Base-by-base conservation (phyloP, 2,329 filamentous ascomycete species). In the Tolypocladium tropicale region DNA sequence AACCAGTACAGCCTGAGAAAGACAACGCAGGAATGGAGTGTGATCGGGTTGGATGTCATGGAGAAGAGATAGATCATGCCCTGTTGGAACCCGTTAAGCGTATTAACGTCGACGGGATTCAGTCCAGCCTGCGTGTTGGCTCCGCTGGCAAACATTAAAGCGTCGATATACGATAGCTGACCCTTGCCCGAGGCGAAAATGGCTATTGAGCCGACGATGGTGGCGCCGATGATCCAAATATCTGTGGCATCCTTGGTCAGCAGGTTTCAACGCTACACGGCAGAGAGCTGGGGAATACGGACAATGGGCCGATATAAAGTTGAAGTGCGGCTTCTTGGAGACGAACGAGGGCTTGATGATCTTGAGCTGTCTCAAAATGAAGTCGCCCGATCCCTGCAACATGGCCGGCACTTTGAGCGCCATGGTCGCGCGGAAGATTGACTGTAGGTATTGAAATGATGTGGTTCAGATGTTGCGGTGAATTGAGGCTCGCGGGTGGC, bases 1-100 rank as follows among this genome's bases (percentile, higher is more conserved):
- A 99, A 99, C 93, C 93, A 99, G 72, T 96, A 96, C 2, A 99
- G 77, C 30, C 94, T 88, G 16, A 97, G 79, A 63, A 96, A 93
- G 9, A 99, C 94, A 49, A 99, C 90, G 49, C 83, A 88, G 2
- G 88, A 83, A 66, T 95, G 85, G 64, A 96, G 86, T 51, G 88
- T 85, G 59, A 96, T 94, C 0, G 91, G 91, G 53, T 90, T 95
- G 30, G 86, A 84, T 14, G 90, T 64, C 77, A 90, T 85, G 4
- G 86, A 77, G 43, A 89, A 77, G 7, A 91, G 64, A 64, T 87
- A 91, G 30, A 95, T 74, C 53, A 88, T 78, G 46, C 89, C 70
- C 72, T 94, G 88, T 67, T 90, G 87, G 59, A 87, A 89, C 5
- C 84, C 86, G 60, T 81, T 83, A 36, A 91, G 74, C 12, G 70